Conservation (phyloP, 2,329 filamentous ascomycete species). For the Diaporthe sp. region DNA sequence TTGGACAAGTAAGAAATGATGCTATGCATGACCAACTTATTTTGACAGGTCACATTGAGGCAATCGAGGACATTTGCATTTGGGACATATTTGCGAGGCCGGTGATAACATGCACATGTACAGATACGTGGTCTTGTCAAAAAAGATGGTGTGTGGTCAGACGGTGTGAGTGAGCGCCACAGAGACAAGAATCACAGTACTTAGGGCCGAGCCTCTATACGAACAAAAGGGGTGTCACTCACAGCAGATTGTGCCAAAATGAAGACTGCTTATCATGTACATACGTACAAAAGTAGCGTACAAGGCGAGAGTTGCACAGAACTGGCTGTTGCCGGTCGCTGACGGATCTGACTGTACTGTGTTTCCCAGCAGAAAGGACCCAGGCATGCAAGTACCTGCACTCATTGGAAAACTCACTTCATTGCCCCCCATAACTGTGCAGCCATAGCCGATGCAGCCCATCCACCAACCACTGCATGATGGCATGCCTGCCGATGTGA, state of each 20-base stretch:
- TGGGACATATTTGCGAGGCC: neutral
- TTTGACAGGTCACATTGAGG: neutral
- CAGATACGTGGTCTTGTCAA: neutral
- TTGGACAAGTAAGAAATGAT: neutral
- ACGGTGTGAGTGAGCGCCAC: neutral
- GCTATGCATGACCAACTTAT: neutral
- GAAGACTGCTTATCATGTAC: slow-evolving; percentile 6
- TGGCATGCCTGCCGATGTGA: neutral
- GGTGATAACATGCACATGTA: neutral
- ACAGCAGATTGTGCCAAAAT: neutral
- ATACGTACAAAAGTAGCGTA: neutral
- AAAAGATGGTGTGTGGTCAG: slow-evolving; percentile 16
- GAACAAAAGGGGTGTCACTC: neutral
- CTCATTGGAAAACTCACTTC: neutral
- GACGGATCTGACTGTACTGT: slow-evolving; percentile 25
- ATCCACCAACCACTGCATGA: neutral
- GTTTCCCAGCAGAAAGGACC: neutral
- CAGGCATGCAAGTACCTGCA: neutral
- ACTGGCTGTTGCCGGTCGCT: neutral
- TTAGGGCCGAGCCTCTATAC: neutral
- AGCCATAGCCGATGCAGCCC: neutral
- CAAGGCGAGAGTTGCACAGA: neutral
- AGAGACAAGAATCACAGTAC: neutral
- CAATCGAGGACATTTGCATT: neutral
- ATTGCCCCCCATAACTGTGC: neutral